Evolutionary conservation across 2,329 filamentous ascomycete species (phyloP).

Genomic region (Monosporascus sp.): DNA sequence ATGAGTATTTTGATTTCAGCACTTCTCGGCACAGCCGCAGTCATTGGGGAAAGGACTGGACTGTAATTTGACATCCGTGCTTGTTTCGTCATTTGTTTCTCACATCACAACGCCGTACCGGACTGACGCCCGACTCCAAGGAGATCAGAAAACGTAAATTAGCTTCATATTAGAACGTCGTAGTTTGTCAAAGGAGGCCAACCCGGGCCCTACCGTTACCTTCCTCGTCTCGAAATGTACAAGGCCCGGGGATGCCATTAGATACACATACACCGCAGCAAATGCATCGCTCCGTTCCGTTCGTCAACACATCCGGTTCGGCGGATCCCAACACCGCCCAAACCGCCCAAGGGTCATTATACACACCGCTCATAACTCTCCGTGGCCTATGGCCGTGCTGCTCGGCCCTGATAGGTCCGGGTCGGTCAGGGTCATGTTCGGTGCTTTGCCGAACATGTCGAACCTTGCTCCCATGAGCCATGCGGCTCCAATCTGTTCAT

Average conservation of each 20-base stretch:
- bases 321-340: background rate
- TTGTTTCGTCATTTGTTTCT: conserved; percentile 31
- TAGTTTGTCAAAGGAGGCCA: conserved; percentile 16
- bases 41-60: conserved; percentile 67
- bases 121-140: background rate
- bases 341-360: background rate
- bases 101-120: background rate
- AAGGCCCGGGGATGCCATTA: background rate
- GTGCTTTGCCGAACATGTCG: conserved; percentile 61
- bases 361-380: conserved; percentile 21
- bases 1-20: conserved; percentile 64
- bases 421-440: conserved; percentile 13
- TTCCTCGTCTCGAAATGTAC: no score
- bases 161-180: background rate
- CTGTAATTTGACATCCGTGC: conserved; percentile 99
- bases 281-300: background rate
- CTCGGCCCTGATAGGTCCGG: conserved; percentile 6
- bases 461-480: conserved; percentile 80
- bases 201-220: conserved; percentile 5
- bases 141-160: background rate
- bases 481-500: conserved; percentile 63
- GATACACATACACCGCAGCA: background rate
- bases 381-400: conserved; percentile 16
- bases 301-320: conserved; percentile 6
- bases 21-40: conserved; percentile 99